Evolutionary conservation across 2,329 filamentous ascomycete genomes (phyloP).

Genomic region (Clonostachys rosea): DNA sequence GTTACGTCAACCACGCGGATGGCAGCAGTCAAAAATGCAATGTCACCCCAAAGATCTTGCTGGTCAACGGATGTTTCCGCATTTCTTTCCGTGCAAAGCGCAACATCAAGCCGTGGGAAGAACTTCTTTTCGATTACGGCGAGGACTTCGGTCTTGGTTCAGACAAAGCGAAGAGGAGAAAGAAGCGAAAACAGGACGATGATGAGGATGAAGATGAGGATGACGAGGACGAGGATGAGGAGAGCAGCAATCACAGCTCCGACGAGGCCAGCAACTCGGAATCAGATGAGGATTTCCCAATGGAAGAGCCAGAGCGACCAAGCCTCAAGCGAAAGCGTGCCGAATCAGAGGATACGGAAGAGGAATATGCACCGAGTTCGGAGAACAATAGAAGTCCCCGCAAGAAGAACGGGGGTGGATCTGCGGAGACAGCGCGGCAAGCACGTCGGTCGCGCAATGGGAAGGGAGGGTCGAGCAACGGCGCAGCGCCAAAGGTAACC

Average conservation of each 20-base stretch:
- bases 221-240: constrained; percentile 1
- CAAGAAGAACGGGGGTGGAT: no score
- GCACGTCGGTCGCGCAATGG: no score
- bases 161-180: constrained; percentile 1
- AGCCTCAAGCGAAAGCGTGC: no score
- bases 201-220: neutral
- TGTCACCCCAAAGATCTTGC: constrained; percentile 59
- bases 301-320: no score
- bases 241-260: neutral
- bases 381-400: no score
- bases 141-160: constrained; percentile 44
- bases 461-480: no score
- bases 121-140: constrained; percentile 80
- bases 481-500: no score
- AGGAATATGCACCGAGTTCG: no score
- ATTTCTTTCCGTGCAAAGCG: constrained; percentile 69
- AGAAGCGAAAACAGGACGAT: neutral
- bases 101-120: constrained; percentile 66
- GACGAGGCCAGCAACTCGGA: no score
- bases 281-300: no score
- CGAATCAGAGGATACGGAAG: no score
- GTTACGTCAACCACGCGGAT: constrained; percentile 76
- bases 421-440: no score
- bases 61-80: constrained; percentile 72
- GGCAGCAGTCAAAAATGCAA: constrained; percentile 50